phyloP scores from a whole-genome alignment of 1,139 yeast species.

The Protomyces pachydermus region DNA sequence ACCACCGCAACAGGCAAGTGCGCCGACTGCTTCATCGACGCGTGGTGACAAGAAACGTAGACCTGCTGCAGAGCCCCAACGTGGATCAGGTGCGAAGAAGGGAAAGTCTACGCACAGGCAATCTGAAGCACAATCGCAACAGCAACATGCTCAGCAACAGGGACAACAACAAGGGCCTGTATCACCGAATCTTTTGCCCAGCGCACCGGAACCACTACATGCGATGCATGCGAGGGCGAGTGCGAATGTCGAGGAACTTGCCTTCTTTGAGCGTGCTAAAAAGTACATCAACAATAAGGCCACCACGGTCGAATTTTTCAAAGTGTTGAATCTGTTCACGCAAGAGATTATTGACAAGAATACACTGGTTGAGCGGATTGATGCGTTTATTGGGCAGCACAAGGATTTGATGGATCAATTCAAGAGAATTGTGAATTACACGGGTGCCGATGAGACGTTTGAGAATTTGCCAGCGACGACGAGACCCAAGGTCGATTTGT shows the following conservation, averaged over 20 bases:
- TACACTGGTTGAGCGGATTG: conserved; percentile 77
- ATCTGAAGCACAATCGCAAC: not conserved
- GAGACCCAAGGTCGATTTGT: conserved; percentile 81
- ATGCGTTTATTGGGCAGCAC: conserved; percentile 74
- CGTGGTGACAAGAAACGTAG: conserved; percentile 17
- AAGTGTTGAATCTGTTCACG: conserved; percentile 76
- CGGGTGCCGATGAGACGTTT: conserved; percentile 54
- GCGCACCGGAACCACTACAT: conserved; percentile 79
- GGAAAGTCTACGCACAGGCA: conserved; percentile 29
- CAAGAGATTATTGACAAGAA: conserved; percentile 83
- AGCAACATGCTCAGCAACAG: conserved; percentile 2
- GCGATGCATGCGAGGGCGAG: conserved; percentile 45
- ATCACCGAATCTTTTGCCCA: conserved; percentile 72
- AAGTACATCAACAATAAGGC: conserved; percentile 85
- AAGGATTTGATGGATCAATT: conserved; percentile 85
- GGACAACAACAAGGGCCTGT: conserved; percentile 32
- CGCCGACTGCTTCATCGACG: conserved; percentile 29
- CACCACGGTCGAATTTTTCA: conserved; percentile 83
- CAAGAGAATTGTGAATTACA: conserved; percentile 83
- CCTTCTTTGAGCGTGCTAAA: conserved; percentile 87
- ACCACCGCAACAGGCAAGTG: conserved; percentile 49
- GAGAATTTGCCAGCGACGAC: conserved; percentile 77
- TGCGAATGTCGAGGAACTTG: conserved; percentile 59
- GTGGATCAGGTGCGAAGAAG: conserved; percentile 30
- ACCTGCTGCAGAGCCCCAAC: conserved; percentile 2